These are phyloP conservation scores for Chlorella sp. DNA, from an alignment of 139 green algal genomes.

Conservation along the genomic window DNA sequence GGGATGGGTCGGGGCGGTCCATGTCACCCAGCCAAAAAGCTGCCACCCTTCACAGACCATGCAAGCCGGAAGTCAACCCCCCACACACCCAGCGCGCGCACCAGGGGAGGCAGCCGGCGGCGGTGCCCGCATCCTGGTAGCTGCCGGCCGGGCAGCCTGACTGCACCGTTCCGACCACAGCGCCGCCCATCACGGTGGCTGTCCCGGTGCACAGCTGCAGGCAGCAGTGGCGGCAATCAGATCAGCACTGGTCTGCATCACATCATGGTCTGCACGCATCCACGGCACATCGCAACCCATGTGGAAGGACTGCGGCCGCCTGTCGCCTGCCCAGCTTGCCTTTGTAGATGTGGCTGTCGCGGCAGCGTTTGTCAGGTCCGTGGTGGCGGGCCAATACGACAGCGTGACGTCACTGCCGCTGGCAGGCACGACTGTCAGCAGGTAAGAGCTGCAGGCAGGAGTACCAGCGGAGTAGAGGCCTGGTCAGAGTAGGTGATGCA, in stretches of 20 bases:
- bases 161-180: background rate
- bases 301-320: background rate
- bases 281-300: too few relatives aligned
- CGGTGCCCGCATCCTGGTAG: background rate
- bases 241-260: background rate
- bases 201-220: conserved; percentile 22
- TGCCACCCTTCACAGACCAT: too few relatives aligned
- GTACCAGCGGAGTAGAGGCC: too few relatives aligned
- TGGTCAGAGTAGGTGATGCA: too few relatives aligned
- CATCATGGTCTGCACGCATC: too few relatives aligned
- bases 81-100: background rate
- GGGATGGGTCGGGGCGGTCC: too few relatives aligned
- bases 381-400: conserved; percentile 22
- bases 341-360: background rate
- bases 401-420: background rate
- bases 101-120: conserved; percentile 29
- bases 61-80: too few relatives aligned
- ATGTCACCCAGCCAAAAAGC: too few relatives aligned
- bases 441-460: conserved; percentile 18
- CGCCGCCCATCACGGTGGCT: background rate
- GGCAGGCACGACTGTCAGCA: background rate
- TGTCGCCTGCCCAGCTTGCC: background rate
- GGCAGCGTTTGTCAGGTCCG: background rate
- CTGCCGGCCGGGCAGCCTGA: background rate
- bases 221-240: too few relatives aligned